Evolutionary conservation across 495 filamentous ascomycete genomes (phyloP), one percentile per base, ranked within the genome.

Genomic region (Penicillium angulare): DNA sequence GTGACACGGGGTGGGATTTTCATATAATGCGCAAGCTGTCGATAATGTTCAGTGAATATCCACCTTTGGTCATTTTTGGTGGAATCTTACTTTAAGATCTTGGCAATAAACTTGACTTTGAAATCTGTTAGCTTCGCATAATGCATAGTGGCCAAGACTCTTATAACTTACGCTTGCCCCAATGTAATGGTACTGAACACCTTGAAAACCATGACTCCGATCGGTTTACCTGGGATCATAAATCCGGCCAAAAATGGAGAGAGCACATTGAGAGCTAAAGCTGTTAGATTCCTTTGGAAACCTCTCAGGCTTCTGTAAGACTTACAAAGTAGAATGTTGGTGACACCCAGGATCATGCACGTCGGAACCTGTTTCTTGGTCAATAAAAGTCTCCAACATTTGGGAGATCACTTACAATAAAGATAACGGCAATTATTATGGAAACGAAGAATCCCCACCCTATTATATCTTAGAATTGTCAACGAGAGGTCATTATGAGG

Each of bases 141-240:
- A 15, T 13, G 5, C 16, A 24, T 0, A 2, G 1, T n/a, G 5
- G 4, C 3, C 20, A 17, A 7, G 8, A 12, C 16, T 23, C 15
- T 23, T 4, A 17, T 12, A 18, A 32, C 59, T 47, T 47, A 61
- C 59, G 59, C 68, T 61, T 68, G 69, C 31, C 56, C 53, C 69
- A 82, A 78, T 34, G 83, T 85, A 52, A 85, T 84, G 55, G 79
- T 85, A 27, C 83, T 82, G 55, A 81, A 85, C 5, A 81, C 82
- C 61, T 86, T 85, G 69, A 86, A 86, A 59, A 85, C 72, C 82
- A 86, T 86, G 20, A 83, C 64, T 0, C 76, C 82, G 18, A 86
- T 53, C 0, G 82, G 82, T 26, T 78, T 64, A 3, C 82, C 82
- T 2, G 82, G 80, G 47, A 82, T 79, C 50, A 85, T 84, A 49